Evolutionary conservation across 306 rosid genomes (phyloP), one percentile per base, ranked within the genome.

Genomic region (Citrullus mucosospermus): DNA sequence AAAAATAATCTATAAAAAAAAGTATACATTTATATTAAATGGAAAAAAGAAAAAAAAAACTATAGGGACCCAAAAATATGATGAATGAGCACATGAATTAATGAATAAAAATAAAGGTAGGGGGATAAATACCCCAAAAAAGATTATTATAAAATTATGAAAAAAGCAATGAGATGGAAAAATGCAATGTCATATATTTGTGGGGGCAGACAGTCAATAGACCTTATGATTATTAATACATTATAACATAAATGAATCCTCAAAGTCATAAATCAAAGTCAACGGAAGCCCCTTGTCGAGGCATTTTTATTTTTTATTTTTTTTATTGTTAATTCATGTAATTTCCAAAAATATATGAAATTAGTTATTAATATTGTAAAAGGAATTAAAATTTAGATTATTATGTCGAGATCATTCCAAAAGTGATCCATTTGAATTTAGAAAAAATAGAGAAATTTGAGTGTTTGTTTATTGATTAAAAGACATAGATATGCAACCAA

Each of bases 171-270:
- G 17, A 68, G 43, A 41, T 18, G 74, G 14, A 43, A 32, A 69
- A 69, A 18, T n/a, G 34, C 2, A 36, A 65, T 18, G 17, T 18
- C 12, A 46, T 54, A 20, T 69, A 6, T 20, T 13, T 41, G 54
- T 68, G 75, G 75, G 75, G 75, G 28, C 32, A 17, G 51, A 69
- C 55, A 43, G 11, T 71, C 58, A 48, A 71, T 71, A 71, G 76
- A 28, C 76, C 41, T 48, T 32, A 71, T 71, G 76, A 71, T 71
- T 46, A 71, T 46, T 46, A 71, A 71, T 71, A 48, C 76, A 71
- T 71, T 46, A 71, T 71, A 44, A 70, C 57, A 44, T 44, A 22
- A n/a, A 70, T 70, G 0, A 70, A 43, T 25, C 30, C 9, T 46
- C 56, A 51, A 71, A 22, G 58, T 71, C n/a, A 9, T 11, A 8